Base-by-base conservation (phyloP, 176 grass and related monocot species). In the Oryza glumipatula region DNA sequence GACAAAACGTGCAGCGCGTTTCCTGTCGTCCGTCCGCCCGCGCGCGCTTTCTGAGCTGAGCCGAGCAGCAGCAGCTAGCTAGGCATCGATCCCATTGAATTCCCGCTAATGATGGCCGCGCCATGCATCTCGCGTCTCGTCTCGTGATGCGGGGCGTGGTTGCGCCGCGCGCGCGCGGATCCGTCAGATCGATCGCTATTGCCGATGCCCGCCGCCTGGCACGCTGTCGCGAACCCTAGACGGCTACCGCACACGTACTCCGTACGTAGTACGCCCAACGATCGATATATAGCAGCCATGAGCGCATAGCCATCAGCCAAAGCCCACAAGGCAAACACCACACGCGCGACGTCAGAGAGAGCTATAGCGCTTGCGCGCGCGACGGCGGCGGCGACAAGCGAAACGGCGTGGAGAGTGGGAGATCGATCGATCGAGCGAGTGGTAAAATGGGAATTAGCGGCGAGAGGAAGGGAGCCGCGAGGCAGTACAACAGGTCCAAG, bases 401-500 rank as follows among this genome's bases (percentile, higher is more conserved):
- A 22, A 19, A 14, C 69, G 26, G n/a, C 28, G 28, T 10, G 16
- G 17, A 7, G 35, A 36, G 35, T 36, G 35, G 4, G 35, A 16
- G 16, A 38, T 28, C 1, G 28, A 28, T 28, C 30, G 30, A 32
- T 32, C 30, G 28, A 28, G 49, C 49, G 10, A 17, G 51, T 47
- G 68, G 0, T 52, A 7, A 8, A n/a, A 90, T 79, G 79, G 47
- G 56, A 6, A 47, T 47, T 3, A 45, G 67, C 8, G 33, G 84
- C 11, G 49, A 68, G 72, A 88, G 67, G 74, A 91, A 84, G 64
- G 86, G 87, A 28, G 52, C 72, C 5, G 88, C 88, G 72, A 89
- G 96, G 82, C 91, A 69, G 33, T 99, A 99, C 82, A 99, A 81
- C 45, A 92, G 96, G 85, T 99, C 93, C 19, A 88, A 76, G 61